Conservation (phyloP, 2,329 filamentous ascomycete genomes). For the Reticulascus tulasneorum region DNA sequence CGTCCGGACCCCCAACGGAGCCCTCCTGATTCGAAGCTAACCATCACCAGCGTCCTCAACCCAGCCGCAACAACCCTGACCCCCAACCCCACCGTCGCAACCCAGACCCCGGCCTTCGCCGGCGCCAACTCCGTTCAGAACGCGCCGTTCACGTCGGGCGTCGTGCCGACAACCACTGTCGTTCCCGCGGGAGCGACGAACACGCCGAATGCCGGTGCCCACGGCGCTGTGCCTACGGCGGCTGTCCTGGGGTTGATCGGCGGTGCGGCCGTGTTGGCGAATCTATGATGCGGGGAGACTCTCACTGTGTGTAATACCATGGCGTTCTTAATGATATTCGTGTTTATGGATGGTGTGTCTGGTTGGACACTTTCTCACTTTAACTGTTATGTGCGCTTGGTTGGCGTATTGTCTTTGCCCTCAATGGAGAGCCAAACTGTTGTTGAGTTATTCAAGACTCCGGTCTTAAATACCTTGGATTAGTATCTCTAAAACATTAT, state of each 20-base stretch:
- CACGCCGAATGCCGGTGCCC: slow-evolving; percentile 13
- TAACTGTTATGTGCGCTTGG: too few species aligned
- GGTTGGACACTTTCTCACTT: background rate
- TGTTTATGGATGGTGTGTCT: background rate
- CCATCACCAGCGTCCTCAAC: slow-evolving; percentile 31
- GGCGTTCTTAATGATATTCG: background rate
- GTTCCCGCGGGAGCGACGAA: slow-evolving; percentile 15
- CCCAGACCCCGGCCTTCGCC: slow-evolving; percentile 48
- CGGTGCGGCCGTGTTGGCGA: slow-evolving; percentile 11
- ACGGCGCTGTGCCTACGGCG: slow-evolving; percentile 13
- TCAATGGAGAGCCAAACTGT: too few species aligned
- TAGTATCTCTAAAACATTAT: too few species aligned
- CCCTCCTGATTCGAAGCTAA: slow-evolving; percentile 10
- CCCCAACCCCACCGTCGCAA: slow-evolving; percentile 29
- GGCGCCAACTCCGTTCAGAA: slow-evolving; percentile 43
- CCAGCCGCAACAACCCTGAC: slow-evolving; percentile 22
- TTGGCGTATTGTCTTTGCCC: too few species aligned
- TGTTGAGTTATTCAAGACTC: too few species aligned
- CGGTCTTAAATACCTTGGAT: too few species aligned
- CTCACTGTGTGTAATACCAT: slow-evolving; percentile 1
- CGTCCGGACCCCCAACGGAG: slow-evolving; percentile 21
- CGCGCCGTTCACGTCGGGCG: slow-evolving; percentile 52
- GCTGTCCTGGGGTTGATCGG: slow-evolving; percentile 16
- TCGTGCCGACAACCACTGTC: slow-evolving; percentile 26
- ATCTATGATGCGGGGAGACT: background rate